phyloP scores from a whole-genome alignment of 441 rosid species.

The Iberis amara region DNA sequence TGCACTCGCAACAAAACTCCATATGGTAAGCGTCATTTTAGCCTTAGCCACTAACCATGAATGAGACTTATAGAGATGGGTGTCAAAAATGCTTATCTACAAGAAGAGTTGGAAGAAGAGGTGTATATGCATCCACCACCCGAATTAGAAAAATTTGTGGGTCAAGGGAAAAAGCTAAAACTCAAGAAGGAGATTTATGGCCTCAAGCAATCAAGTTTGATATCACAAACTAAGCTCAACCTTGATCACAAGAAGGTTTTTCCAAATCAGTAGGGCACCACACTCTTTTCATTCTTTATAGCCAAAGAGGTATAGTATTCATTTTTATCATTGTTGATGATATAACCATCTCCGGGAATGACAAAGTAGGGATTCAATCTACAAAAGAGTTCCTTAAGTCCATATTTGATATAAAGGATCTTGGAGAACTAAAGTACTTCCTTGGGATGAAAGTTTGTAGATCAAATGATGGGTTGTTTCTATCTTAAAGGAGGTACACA shows the following conservation, averaged over 20 bases:
- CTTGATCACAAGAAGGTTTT: neutral
- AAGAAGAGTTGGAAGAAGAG: neutral
- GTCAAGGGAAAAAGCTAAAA: neutral
- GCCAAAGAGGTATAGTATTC: neutral
- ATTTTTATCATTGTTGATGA: neutral
- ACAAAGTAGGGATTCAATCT: too few relatives aligned
- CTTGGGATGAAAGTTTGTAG: neutral
- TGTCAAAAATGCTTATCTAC: neutral
- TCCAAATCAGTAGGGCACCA: neutral
- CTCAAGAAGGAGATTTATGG: neutral
- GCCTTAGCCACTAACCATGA: neutral
- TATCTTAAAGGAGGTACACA: neutral
- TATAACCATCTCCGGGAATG: neutral
- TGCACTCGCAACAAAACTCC: neutral
- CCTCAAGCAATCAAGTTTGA: neutral
- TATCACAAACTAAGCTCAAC: neutral
- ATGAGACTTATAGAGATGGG: neutral
- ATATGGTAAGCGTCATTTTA: neutral
- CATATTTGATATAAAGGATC: neutral
- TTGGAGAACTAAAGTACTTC: neutral
- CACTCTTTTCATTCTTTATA: neutral
- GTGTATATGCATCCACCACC: neutral
- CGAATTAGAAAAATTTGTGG: neutral
- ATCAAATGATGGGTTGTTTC: neutral
- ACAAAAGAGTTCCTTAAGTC: neutral